These are phyloP conservation scores for Arachis hypogaea DNA, from an alignment of 306 rosid genomes.

Conservation along the genomic window DNA sequence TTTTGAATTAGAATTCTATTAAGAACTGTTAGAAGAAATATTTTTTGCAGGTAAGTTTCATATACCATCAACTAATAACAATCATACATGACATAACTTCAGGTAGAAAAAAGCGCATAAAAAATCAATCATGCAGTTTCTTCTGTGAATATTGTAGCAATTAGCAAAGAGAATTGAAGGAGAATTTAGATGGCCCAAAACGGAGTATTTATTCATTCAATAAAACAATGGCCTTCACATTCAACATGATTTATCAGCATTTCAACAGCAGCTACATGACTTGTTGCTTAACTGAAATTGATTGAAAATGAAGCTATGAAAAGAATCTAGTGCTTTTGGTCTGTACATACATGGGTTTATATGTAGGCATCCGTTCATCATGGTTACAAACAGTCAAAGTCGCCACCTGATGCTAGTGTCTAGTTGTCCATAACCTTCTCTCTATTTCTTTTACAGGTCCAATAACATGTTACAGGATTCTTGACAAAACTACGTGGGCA, in stretches of 20 bases:
- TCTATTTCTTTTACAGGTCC: conserved; percentile 4
- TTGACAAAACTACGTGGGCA: conserved; percentile 29
- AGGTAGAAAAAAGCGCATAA: background rate
- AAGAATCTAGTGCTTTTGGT: conserved; percentile 19
- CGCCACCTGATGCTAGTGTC: background rate
- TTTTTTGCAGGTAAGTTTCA: background rate
- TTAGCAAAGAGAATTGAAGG: too few relatives aligned
- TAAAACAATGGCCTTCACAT: background rate
- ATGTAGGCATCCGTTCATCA: conserved; percentile 23
- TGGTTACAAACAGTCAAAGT: background rate
- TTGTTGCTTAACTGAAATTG: conserved; percentile 11
- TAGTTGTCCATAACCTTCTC: conserved; percentile 9
- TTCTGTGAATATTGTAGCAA: background rate
- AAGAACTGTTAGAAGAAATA: conserved; percentile 3
- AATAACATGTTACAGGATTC: conserved; percentile 16
- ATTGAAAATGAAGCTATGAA: conserved; percentile 9
- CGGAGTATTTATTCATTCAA: background rate
- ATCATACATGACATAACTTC: background rate
- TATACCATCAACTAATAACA: conserved; percentile 6
- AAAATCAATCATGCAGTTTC: conserved; percentile 17
- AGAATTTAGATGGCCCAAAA: background rate
- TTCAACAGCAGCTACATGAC: background rate
- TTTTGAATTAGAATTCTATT: conserved; percentile 9
- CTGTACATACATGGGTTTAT: conserved; percentile 29
- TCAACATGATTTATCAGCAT: background rate